Evolutionary conservation across 768 basidiomycete species (phyloP).

Genomic region (Paxillus ammoniavirescens): DNA sequence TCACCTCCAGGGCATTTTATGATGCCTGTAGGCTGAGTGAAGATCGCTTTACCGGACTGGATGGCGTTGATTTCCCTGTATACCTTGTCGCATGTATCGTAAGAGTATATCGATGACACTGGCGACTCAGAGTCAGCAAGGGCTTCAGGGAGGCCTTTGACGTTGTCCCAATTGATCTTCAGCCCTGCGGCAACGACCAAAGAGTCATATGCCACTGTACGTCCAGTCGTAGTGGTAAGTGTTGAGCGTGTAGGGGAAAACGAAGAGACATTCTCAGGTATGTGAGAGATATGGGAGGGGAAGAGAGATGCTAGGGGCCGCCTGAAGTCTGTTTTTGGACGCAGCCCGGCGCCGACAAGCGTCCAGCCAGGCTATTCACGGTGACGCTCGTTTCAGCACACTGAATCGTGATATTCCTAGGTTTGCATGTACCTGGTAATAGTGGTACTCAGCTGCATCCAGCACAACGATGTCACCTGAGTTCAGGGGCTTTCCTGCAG

Average conservation of each 20-base stretch:
- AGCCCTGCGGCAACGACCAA: constrained; percentile 89
- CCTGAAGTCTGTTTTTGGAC: constrained; percentile 64
- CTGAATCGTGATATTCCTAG: background rate
- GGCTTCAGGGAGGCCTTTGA: constrained; percentile 72
- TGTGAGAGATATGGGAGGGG: constrained; percentile 68
- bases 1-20: constrained; percentile 93
- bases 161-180: constrained; percentile 78
- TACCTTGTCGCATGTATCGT: constrained; percentile 84
- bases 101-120: constrained; percentile 92
- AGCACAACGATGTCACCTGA: constrained; percentile 82
- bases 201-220: constrained; percentile 73
- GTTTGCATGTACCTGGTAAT: constrained; percentile 67
- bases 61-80: constrained; percentile 81
- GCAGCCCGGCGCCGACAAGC: constrained; percentile 86
- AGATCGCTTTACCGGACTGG: constrained; percentile 79
- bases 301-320: constrained; percentile 68
- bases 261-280: constrained; percentile 64
- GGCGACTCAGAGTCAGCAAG: constrained; percentile 74
- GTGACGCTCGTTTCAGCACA: constrained; percentile 1
- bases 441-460: constrained; percentile 78
- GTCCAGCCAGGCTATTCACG: constrained; percentile 47
- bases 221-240: constrained; percentile 69
- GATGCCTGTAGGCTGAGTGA: constrained; percentile 90
- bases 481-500: constrained; percentile 63
- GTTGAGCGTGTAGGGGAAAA: constrained; percentile 78